Evolutionary conservation across 306 rosid species (phyloP), one percentile per base, ranked within the genome.

Genomic region (Rubus parviflorus): DNA sequence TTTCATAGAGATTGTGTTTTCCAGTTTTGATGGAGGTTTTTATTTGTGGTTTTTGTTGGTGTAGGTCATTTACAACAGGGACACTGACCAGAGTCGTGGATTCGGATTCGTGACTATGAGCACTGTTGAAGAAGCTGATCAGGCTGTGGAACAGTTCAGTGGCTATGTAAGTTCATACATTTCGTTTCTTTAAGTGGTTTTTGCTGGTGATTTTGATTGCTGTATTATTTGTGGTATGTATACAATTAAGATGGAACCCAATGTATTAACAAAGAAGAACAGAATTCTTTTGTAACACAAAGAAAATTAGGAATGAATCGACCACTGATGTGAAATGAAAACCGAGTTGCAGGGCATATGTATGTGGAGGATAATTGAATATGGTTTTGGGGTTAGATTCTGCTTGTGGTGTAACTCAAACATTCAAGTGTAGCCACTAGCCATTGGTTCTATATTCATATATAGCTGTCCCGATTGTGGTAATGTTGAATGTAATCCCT

Each of bases 31-130:
- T 40, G 38, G 30, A 9, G 43, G 61, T 47, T 73, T 66, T 22
- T 22, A 38, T 54, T 23, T 81, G 43, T 66, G 48, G 6, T 4
- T 72, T 23, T 42, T 25, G 6, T 70, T 80, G 69, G 81, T 79
- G 78, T 37, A 92, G 98, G 97, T 95, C 1, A 92, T 95, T 70
- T 95, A 92, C 87, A 89, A 92, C 68, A 87, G 97, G 83, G 89
- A 81, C 6, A 89, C 97, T 64, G 92, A 90, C 62, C 84, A 74
- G 77, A 95, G 98, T 79, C 97, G 98, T 4, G 98, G 98, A 7
- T 92, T 95, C 57, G 98, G 97, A 30, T 95, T 95, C 63, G 97
- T 95, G 70, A 90, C 92, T 4, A 89, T 95, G 97, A 92, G 97
- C 68, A 89, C 93, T 3, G 86, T 87, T 70, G 97, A 89, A 73